Evolutionary conservation across 23 red algal species (phyloP).

Genomic region (Cyanidiococcus yangmingshanensis): DNA sequence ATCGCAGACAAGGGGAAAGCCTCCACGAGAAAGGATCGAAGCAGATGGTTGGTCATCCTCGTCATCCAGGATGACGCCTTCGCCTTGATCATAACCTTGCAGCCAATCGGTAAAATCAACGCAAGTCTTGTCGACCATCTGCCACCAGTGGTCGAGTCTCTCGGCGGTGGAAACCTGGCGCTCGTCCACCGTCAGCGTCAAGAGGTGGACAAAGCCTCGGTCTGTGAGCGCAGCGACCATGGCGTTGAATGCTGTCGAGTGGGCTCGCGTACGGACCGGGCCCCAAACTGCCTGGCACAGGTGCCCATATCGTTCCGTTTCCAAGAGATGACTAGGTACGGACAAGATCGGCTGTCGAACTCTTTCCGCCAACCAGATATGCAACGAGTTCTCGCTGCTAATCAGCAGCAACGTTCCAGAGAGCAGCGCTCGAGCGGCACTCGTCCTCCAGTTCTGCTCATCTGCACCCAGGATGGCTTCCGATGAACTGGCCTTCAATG

Average conservation of each 20-base stretch:
- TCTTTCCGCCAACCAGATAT: background rate
- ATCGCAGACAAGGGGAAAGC: too few relatives aligned
- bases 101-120: too few relatives aligned
- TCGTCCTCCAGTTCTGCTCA: background rate
- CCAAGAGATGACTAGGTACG: background rate
- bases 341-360: background rate
- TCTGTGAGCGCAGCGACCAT: background rate
- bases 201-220: background rate
- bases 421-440: background rate
- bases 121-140: background rate
- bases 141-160: background rate
- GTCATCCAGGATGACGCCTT: too few relatives aligned
- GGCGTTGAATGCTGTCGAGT: background rate
- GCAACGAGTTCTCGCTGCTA: background rate
- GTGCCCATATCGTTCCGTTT: background rate
- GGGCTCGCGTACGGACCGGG: too few relatives aligned
- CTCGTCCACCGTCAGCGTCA: background rate
- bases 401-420: background rate
- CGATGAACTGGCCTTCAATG: too few relatives aligned
- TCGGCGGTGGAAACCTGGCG: background rate
- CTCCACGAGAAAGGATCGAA: too few relatives aligned
- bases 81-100: too few relatives aligned
- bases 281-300: background rate
- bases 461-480: too few relatives aligned
- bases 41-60: too few relatives aligned